phyloP scores from a whole-genome alignment of 768 basidiomycete genomes.

The Pulveroboletus sp. region DNA sequence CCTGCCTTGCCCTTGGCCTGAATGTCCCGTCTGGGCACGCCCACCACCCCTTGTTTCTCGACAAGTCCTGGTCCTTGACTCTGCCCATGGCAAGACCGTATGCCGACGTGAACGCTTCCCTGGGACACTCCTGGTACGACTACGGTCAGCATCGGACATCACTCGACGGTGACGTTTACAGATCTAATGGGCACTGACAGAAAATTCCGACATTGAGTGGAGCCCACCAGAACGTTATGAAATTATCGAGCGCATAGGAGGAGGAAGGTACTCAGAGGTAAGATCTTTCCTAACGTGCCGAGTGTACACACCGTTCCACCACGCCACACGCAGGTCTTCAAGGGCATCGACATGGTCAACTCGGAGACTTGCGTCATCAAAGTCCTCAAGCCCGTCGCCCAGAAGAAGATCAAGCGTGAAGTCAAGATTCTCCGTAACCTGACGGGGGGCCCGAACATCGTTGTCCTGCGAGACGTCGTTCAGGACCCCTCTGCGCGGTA shows the following conservation, averaged over 20 bases:
- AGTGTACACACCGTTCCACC: constrained; percentile 1
- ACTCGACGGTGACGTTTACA: background rate
- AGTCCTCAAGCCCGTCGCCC: constrained; percentile 64
- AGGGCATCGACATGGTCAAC: constrained; percentile 53
- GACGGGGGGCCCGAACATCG: constrained; percentile 66
- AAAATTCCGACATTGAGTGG: constrained; percentile 60
- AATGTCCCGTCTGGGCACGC: constrained; percentile 22
- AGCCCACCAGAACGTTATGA: constrained; percentile 64
- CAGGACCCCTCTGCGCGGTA: constrained; percentile 58
- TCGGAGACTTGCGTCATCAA: constrained; percentile 59
- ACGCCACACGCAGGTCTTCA: constrained; percentile 43
- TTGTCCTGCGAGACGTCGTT: constrained; percentile 63
- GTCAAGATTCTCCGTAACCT: constrained; percentile 70
- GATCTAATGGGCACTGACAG: constrained; percentile 24
- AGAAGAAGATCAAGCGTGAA: constrained; percentile 68
- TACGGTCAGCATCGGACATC: constrained; percentile 40
- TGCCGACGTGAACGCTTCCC: constrained; percentile 51
- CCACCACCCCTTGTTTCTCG: constrained; percentile 12
- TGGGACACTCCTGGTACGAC: constrained; percentile 59
- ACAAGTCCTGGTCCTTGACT: constrained; percentile 18
- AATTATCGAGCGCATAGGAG: constrained; percentile 56
- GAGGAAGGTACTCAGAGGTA: constrained; percentile 66
- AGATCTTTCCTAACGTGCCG: background rate
- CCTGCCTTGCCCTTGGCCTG: constrained; percentile 18
- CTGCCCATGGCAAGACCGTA: constrained; percentile 47